These are phyloP conservation scores for Bolboschoenoplectus hybrid DNA, from an alignment of 202 grass and related monocot genomes.

Conservation along the genomic window DNA sequence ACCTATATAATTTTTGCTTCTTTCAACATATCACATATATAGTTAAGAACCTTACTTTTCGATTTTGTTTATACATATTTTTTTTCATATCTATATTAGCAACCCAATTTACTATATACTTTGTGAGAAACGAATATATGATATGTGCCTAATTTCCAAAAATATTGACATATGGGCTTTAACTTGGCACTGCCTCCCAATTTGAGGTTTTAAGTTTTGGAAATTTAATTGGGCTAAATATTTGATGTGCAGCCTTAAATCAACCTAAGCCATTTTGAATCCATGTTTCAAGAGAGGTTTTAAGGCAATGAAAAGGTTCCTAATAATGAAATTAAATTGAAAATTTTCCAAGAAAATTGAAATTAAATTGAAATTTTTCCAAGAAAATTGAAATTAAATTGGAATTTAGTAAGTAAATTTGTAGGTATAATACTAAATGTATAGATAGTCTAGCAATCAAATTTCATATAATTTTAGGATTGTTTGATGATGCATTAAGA, in stretches of 20 bases:
- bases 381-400: no score
- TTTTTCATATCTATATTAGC: neutral
- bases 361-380: no score
- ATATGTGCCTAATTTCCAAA: neutral
- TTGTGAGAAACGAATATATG: neutral
- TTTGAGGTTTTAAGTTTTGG: neutral
- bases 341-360: no score
- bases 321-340: no score
- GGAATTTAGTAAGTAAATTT: no score
- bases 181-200: neutral
- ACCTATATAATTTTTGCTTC: neutral
- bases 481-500: no score
- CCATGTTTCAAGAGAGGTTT: neutral
- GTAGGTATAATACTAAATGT: no score
- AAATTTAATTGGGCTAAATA: neutral
- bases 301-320: no score
- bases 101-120: neutral
- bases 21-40: neutral
- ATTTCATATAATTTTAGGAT: no score
- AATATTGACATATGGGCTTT: neutral
- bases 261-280: neutral
- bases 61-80: no score
- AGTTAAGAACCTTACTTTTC: no score
- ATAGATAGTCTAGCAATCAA: no score
- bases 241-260: neutral